These are phyloP conservation scores for Lactarius akahatsu DNA, from an alignment of 768 basidiomycete species.

Conservation along the genomic window DNA sequence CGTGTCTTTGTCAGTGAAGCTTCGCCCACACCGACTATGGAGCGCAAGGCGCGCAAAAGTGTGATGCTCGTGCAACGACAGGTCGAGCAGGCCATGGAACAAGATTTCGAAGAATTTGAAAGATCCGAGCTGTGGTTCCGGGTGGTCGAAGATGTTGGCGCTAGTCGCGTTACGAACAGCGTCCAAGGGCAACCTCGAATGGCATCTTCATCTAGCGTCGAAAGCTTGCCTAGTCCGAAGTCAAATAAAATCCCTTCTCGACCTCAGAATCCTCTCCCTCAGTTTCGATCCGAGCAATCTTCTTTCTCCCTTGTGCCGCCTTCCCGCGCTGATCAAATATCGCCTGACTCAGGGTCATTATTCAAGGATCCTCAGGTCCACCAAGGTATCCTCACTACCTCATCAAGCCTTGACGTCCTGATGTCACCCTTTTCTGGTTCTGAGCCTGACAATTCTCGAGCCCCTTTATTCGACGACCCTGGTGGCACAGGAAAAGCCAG, in stretches of 20 bases:
- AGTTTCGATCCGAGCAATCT: constrained; percentile 30
- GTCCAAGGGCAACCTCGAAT: background rate
- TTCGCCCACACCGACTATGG: constrained; percentile 42
- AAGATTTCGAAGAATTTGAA: constrained; percentile 88
- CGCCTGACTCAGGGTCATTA: constrained; percentile 17
- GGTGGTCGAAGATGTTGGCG: constrained; percentile 69
- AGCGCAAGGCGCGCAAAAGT: constrained; percentile 65
- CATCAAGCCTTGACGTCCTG: constrained; percentile 74
- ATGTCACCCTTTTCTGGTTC: constrained; percentile 67
- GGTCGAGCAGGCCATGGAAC: constrained; percentile 86
- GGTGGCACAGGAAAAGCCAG: constrained; percentile 59
- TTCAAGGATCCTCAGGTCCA: constrained; percentile 12
- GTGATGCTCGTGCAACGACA: constrained; percentile 85
- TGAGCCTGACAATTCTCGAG: constrained; percentile 55
- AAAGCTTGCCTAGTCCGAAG: constrained; percentile 13
- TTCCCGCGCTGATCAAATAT: constrained; percentile 13
- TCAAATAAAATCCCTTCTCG: constrained; percentile 11
- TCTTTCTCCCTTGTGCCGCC: constrained; percentile 15
- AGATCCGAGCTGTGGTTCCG: constrained; percentile 91
- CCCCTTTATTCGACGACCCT: constrained; percentile 79
- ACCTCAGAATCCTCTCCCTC: constrained; percentile 15
- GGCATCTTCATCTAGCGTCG: constrained; percentile 14
- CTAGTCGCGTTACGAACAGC: constrained; percentile 24
- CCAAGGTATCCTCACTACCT: constrained; percentile 33
- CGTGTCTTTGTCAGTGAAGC: constrained; percentile 56